Evolutionary conservation across 345 rosid genomes (phyloP).

Genomic region (Ceriops decandra): DNA sequence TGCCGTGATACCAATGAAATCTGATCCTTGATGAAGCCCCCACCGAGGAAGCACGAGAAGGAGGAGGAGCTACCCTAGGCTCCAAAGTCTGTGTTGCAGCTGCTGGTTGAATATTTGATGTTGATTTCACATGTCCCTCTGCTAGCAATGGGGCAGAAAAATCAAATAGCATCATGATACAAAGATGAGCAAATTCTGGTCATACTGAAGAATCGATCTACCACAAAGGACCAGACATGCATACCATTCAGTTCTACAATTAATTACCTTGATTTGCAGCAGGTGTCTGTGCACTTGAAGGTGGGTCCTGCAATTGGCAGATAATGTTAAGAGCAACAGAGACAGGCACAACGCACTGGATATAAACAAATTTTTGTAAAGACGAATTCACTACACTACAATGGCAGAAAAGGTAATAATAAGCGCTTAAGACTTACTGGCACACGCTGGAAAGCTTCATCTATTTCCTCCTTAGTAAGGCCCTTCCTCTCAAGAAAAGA

Average conservation of each 20-base stretch:
- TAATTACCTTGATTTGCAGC: conserved; percentile 51
- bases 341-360: conserved; percentile 1
- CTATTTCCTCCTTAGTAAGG: conserved; percentile 91
- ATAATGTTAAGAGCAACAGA: conserved; percentile 7
- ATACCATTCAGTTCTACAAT: conserved; percentile 8
- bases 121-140: conserved; percentile 52
- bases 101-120: conserved; percentile 53
- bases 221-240: neutral
- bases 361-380: conserved; percentile 6
- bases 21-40: conserved; percentile 29
- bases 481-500: conserved; percentile 97
- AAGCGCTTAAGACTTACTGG: conserved; percentile 48
- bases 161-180: conserved; percentile 20
- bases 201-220: conserved; percentile 11
- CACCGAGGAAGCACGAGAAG: conserved; percentile 37
- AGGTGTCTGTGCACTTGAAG: conserved; percentile 65
- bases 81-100: conserved; percentile 51
- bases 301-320: conserved; percentile 57
- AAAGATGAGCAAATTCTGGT: conserved; percentile 8
- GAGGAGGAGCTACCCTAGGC: conserved; percentile 50
- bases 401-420: neutral
- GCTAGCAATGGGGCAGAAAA: conserved; percentile 13
- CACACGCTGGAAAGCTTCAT: conserved; percentile 91
- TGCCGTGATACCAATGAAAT: conserved; percentile 86
- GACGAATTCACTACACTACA: neutral